phyloP scores from a whole-genome alignment of 2,329 filamentous ascomycete species.

The Colletotrichum sp. region DNA sequence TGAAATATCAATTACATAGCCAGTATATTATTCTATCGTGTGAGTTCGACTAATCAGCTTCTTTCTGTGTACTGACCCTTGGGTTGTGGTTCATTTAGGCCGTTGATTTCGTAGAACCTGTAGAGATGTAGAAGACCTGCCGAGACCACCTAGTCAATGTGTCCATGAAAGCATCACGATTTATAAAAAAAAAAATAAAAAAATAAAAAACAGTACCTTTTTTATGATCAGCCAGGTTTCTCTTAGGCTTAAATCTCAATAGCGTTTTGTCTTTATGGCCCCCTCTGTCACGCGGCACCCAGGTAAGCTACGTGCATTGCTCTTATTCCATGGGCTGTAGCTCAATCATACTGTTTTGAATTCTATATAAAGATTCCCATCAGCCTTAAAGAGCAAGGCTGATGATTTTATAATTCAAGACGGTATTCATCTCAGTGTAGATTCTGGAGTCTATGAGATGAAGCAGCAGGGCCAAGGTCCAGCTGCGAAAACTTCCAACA shows the following conservation, averaged over 20 bases:
- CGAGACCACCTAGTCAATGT: accelerated
- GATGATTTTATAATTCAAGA: accelerated
- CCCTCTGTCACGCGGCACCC: not conserved
- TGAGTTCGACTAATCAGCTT: accelerated
- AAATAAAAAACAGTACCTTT: not conserved
- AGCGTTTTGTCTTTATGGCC: no score
- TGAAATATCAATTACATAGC: no score
- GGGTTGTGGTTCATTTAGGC: accelerated
- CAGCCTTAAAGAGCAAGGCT: not conserved
- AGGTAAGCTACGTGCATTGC: not conserved
- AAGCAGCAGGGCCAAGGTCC: not conserved
- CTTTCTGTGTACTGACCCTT: accelerated
- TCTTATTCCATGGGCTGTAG: not conserved
- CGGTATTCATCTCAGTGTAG: not conserved
- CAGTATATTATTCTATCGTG: no score
- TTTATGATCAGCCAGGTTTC: not conserved
- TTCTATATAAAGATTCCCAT: no score
- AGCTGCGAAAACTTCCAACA: not conserved
- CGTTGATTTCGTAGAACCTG: not conserved
- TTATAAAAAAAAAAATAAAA: no score
- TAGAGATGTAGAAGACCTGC: not conserved
- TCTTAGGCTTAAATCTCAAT: not conserved
- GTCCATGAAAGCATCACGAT: not conserved
- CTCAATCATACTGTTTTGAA: not conserved
- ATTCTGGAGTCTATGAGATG: not conserved